Conservation (phyloP, 306 rosid species). For the Cicer bijugum region DNA sequence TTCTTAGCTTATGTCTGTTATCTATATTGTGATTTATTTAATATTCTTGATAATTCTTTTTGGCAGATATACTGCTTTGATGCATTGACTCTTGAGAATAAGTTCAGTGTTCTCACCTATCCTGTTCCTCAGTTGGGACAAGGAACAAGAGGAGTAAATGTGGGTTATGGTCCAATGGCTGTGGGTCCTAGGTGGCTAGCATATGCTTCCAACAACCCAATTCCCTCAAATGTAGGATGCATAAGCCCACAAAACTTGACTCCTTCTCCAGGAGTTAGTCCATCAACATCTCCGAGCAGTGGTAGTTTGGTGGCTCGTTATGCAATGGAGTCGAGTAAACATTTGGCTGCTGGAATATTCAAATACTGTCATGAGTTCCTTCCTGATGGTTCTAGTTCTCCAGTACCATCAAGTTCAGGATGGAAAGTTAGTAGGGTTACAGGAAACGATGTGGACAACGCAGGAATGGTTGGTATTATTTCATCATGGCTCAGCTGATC, state of each 20-base stretch:
- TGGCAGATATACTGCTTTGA: conserved; percentile 93
- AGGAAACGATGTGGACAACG: conserved; percentile 71
- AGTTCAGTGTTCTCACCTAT: conserved; percentile 79
- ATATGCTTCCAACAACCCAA: conserved; percentile 74
- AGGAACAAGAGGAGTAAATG: conserved; percentile 72
- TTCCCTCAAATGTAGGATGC: conserved; percentile 64
- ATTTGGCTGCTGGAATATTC: conserved; percentile 76
- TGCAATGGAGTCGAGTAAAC: conserved; percentile 89
- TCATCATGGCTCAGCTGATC: conserved; percentile 31
- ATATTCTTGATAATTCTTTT: conserved; percentile 39
- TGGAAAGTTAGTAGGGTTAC: conserved; percentile 70
- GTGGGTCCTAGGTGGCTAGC: conserved; percentile 99
- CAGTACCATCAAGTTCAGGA: conserved; percentile 65
- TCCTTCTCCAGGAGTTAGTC: conserved; percentile 73
- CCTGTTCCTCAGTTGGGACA: conserved; percentile 88
- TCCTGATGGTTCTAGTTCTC: conserved; percentile 80
- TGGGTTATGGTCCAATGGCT: conserved; percentile 93
- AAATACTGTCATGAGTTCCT: conserved; percentile 81
- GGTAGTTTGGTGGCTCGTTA: conserved; percentile 73
- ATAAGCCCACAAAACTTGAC: conserved; percentile 74
- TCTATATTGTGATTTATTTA: conserved; percentile 26
- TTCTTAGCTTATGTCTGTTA: conserved; percentile 14
- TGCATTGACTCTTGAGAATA: conserved; percentile 74
- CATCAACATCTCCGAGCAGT: conserved; percentile 78
- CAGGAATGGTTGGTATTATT: conserved; percentile 79